Evolutionary conservation across 2,329 filamentous ascomycete genomes (phyloP), one percentile per base, ranked within the genome.

Genomic region (Botrytis sinoallii): DNA sequence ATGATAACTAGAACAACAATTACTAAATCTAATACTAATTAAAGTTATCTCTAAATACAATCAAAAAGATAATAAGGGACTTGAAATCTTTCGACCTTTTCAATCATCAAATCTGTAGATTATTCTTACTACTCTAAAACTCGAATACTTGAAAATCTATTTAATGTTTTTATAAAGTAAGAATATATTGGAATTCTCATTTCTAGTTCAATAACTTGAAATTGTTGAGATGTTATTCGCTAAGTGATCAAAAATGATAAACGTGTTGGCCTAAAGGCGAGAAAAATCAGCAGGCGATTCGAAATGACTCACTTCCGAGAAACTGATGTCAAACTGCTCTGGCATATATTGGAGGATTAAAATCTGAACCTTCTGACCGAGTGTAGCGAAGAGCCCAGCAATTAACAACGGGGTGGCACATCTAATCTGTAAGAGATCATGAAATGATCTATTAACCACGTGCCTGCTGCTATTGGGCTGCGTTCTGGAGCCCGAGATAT

Each of bases 41-140:
- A 82, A 0, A 90, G 83, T 88, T 88, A 90, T 32, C 86, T 83
- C 77, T 90, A 89, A 4, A 89, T 84, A 61, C 85, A 85, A 73
- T 84, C 86, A 14, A 90, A 82, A 0, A 89, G 82, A 76, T 90
- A 90, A 71, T 86, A 88, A 0, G 88, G 88, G 32, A 83, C 81
- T 76, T 90, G 88, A 0, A 88, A 88, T 10, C 80, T 80, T 74
- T 90, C 86, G 1, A 90, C 81, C 0, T 87, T 82, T 12, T 77
- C 75, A n/a, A 84, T 79, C 72, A 87, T 88, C 72, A 38, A 38
- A 29, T 71, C 25, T 14, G 46, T 29, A 8, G 38, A 61, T 18
- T 38, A n/a, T 7, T 73, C n/a, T 52, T 67, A 78, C 85, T 85
- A 86, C 12, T 83, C 82, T 74, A 85, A 86, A 12, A 84, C 84